Conservation (phyloP, 805 yeast species). For the Tanozyma kutaoensis region DNA sequence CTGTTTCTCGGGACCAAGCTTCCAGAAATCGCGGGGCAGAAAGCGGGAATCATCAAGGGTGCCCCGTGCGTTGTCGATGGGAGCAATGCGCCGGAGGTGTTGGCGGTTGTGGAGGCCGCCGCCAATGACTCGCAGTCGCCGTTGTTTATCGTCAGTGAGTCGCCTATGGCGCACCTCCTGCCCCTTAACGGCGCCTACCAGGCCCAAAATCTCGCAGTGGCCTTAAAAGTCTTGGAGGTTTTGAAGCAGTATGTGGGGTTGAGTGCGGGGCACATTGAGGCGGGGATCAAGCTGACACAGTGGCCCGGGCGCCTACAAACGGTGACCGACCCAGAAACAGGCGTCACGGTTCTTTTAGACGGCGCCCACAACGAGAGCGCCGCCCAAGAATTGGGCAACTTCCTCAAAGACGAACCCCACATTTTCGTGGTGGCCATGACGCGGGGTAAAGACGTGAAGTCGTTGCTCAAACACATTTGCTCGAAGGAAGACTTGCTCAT, state of each 20-base stretch:
- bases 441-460: constrained; percentile 47
- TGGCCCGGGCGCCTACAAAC: constrained; percentile 89
- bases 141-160: constrained; percentile 4
- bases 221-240: constrained; percentile 41
- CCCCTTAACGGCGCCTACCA: constrained; percentile 72
- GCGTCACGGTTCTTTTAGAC: constrained; percentile 42
- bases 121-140: constrained; percentile 20
- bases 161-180: constrained; percentile 18
- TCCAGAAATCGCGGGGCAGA: constrained; percentile 55
- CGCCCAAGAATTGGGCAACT: constrained; percentile 55
- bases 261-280: constrained; percentile 18
- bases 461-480: constrained; percentile 38
- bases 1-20: constrained; percentile 56
- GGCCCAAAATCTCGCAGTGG: constrained; percentile 51
- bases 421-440: constrained; percentile 67
- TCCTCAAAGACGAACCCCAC: constrained; percentile 25
- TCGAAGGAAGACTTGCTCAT: constrained; percentile 39
- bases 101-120: constrained; percentile 27
- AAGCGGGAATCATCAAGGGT: constrained; percentile 75
- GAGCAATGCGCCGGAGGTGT: constrained; percentile 38
- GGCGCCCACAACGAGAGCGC: constrained; percentile 93
- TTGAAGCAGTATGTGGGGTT: constrained; percentile 9
- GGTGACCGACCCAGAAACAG: constrained; percentile 9
- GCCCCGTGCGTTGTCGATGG: constrained; percentile 65
- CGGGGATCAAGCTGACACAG: constrained; percentile 39